These are phyloP conservation scores for sweet orange (Citrus sinensis) DNA, from an alignment of 345 rosid species.

Conservation along the genomic window DVS_A1.0 CM039169.1:29626501-29627000, in stretches of 20 bases:
- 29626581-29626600: slow-evolving; percentile 13
- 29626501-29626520: slow-evolving; percentile 98
- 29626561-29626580: slow-evolving; percentile 2
- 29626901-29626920: neutral
- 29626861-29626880: neutral
- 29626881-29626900: neutral
- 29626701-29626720: slow-evolving; percentile 89
- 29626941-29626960: neutral
- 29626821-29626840: neutral
- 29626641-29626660: slow-evolving; percentile 76
- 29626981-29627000: neutral
- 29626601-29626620: slow-evolving; percentile 95
- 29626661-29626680: slow-evolving; percentile 91
- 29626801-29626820: neutral
- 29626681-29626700: slow-evolving; percentile 87
- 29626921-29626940: neutral
- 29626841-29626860: neutral
- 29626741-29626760: slow-evolving; percentile 39
- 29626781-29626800: neutral
- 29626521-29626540: slow-evolving; percentile 20
- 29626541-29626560: slow-evolving; percentile 3
- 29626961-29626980: neutral
- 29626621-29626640: slow-evolving; percentile 91
- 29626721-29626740: slow-evolving; percentile 93
- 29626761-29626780: neutral